Percentiles rank a stretch among this genome's conserved stretches.
phyloP scores from a whole-genome alignment of 495 filamentous ascomycete species.

The Xylaria telfairii region DNA sequence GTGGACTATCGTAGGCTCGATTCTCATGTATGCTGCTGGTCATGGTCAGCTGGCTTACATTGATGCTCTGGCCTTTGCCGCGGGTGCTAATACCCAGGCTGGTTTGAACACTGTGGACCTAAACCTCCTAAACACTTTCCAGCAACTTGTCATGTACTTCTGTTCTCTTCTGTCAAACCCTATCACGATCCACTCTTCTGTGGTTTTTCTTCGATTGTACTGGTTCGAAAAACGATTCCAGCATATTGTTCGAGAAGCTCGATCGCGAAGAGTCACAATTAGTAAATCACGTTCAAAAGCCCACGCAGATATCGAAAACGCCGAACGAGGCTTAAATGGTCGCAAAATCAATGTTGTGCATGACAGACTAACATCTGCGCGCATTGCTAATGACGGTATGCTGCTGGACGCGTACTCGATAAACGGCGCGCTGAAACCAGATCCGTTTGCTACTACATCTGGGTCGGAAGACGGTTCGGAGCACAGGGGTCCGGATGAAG shows the following conservation, averaged over 20 bases:
- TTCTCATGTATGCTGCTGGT: slow-evolving; percentile 71
- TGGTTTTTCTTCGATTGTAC: slow-evolving; percentile 91
- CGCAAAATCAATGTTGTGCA: slow-evolving; percentile 78
- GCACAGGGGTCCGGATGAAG: slow-evolving; percentile 21
- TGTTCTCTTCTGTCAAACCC: slow-evolving; percentile 80
- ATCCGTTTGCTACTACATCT: slow-evolving; percentile 36
- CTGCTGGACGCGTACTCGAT: slow-evolving; percentile 42
- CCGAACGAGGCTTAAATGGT: slow-evolving; percentile 73
- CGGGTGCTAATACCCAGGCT: slow-evolving; percentile 84
- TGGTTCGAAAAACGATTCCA: slow-evolving; percentile 98
- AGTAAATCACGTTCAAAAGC: slow-evolving; percentile 61
- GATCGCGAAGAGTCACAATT: slow-evolving; percentile 49
- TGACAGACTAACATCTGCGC: slow-evolving; percentile 46
- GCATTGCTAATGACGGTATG: slow-evolving; percentile 56
- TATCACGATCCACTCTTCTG: slow-evolving; percentile 84
- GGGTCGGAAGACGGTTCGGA: slow-evolving; percentile 34
- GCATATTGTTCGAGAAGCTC: slow-evolving; percentile 64
- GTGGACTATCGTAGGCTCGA: slow-evolving; percentile 70
- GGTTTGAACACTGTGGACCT: slow-evolving; percentile 88
- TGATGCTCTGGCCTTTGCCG: slow-evolving; percentile 86
- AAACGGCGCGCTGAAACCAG: slow-evolving; percentile 24
- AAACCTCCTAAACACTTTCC: slow-evolving; percentile 75
- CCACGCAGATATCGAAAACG: slow-evolving; percentile 58
- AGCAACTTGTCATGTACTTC: slow-evolving; percentile 76
- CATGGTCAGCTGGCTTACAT: slow-evolving; percentile 71